phyloP scores from a whole-genome alignment of 257 asterid genomes.

The Ilex aquifolium region DNA sequence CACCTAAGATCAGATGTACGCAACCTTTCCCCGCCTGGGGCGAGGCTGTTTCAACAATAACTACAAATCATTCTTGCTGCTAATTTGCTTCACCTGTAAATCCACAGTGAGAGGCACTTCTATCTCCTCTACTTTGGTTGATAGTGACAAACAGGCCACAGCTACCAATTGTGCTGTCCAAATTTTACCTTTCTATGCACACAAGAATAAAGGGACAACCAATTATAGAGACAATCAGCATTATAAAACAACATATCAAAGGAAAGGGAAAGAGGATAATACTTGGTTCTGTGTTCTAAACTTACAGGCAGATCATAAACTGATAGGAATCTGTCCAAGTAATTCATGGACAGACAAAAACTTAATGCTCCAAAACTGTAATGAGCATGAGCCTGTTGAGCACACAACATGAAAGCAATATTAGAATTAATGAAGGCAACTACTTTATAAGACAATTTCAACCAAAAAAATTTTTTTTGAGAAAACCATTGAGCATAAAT shows the following conservation, averaged over 20 bases:
- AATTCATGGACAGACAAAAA: conserved; percentile 38
- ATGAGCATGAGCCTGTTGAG: conserved; percentile 40
- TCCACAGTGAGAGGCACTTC: conserved; percentile 41
- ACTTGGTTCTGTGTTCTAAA: not conserved
- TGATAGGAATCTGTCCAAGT: conserved; percentile 44
- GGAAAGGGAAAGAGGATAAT: too few species aligned
- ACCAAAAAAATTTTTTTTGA: too few species aligned
- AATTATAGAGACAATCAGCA: conserved; percentile 7
- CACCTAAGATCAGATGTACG: too few species aligned
- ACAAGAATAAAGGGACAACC: conserved; percentile 4
- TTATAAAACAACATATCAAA: not conserved
- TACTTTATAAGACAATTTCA: too few species aligned
- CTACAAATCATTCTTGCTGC: not conserved
- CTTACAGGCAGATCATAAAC: conserved; percentile 37
- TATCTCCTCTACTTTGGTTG: conserved; percentile 69
- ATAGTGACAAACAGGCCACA: conserved; percentile 67
- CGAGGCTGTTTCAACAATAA: too few species aligned
- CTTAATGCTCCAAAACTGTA: conserved; percentile 37
- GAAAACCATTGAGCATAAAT: too few species aligned
- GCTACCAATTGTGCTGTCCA: conserved; percentile 63
- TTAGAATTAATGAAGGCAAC: too few species aligned
- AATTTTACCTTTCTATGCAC: conserved; percentile 34
- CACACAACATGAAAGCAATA: not conserved
- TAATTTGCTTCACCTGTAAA: conserved; percentile 52
- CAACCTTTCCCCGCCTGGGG: too few species aligned